Base-by-base conservation (phyloP, 257 asterid genomes). In the Ballota nigra region DNA sequence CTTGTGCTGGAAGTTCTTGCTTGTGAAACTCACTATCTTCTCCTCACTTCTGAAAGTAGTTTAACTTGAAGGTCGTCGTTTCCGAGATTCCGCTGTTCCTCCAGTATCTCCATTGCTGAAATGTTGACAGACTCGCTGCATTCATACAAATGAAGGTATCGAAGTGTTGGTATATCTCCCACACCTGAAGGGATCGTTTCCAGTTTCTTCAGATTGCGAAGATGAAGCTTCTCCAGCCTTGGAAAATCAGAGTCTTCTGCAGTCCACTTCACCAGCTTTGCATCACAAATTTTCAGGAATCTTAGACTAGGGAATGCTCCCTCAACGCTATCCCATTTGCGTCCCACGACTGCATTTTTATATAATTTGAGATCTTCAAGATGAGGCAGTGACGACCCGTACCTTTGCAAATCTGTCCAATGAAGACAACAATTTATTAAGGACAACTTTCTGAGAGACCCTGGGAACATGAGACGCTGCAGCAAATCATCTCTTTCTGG, bases 91-190 rank as follows among this genome's bases (percentile, higher is more conserved):
- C 3, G 13, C 69, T 66, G 81, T 36, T 66, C 78, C 51, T 57
- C 60, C 28, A 77, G 13, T 66, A 77, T 65, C 11, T 29, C 52
- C 6, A 8, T 60, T 20, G 74, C 33, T 6, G 81, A 77, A 29
- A 67, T 12, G 15, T n/a, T 24, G 3, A 19, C 20, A 4, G 56
- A 66, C 5, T 3, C 7, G 3, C 8, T 33, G 56, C 75, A 58
- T 0, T 0, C 0, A 4, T 0, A 0, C 36, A 77, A 0, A 9
- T n/a, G 0, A 58, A 77, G 47, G 1, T 0, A 0, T 49, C 11
- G 0, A 4, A 77, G 78, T 1, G 78, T 72, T 20, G 15, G 20
- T 6, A 72, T 66, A 0, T 72, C 82, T 66, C 75, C 78, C 13
- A 77, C 4, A 3, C 38, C 62, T 0, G 52, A 55, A 43, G 72